A percentile compares a stretch with the other conserved stretches of the same genome.
Evolutionary conservation across 257 asterid genomes (phyloP).

Genomic region (Osmanthus fragrans): DNA sequence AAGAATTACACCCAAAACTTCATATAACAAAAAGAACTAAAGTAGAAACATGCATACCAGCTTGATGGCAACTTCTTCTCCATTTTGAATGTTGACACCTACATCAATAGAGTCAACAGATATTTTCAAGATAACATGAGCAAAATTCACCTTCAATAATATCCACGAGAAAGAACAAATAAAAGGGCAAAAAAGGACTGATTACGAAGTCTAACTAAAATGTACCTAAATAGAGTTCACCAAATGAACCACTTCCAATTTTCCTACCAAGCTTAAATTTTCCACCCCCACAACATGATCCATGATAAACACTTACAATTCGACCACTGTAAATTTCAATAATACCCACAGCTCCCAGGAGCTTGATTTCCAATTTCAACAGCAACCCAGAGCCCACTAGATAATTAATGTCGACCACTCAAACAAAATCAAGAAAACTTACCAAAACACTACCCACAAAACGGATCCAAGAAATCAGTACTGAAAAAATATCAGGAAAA

Average conservation of each 20-base stretch:
- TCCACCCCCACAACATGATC: conserved; percentile 85
- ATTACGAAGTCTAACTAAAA: neutral
- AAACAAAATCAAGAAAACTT: neutral
- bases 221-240: conserved; percentile 74
- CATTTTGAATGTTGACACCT: conserved; percentile 83
- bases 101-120: conserved; percentile 18
- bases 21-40: too few species aligned
- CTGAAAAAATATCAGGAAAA: conserved; percentile 18
- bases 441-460: conserved; percentile 11
- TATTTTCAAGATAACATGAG: neutral
- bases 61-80: conserved; percentile 82
- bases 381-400: neutral
- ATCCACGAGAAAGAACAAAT: neutral
- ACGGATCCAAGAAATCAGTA: conserved; percentile 22
- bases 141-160: neutral
- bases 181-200: conserved; percentile 9
- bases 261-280: conserved; percentile 81
- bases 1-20: neutral
- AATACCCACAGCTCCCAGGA: neutral
- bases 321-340: conserved; percentile 16
- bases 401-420: conserved; percentile 9
- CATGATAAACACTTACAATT: conserved; percentile 42
- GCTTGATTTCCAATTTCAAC: conserved; percentile 17
- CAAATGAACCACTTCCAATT: conserved; percentile 89
- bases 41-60: neutral